These are phyloP conservation scores for Termitomyces sp. DNA, from an alignment of 768 basidiomycete species.

Conservation along the genomic window DNA sequence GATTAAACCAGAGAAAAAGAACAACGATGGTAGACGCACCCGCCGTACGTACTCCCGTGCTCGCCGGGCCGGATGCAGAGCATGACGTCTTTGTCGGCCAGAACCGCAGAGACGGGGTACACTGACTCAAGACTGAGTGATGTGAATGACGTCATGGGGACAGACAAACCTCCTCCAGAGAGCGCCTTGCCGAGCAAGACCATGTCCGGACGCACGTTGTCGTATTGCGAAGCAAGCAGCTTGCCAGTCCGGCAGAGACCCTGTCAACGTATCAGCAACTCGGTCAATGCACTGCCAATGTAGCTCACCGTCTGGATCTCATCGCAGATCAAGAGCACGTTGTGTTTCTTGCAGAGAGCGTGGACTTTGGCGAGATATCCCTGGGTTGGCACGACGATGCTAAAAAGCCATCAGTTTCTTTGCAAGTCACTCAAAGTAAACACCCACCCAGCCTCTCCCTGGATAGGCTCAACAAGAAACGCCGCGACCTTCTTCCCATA, in stretches of 20 bases:
- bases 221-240: conserved; percentile 88
- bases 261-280: conserved; percentile 25
- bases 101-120: conserved; percentile 94
- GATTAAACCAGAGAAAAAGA: neutral
- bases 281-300: too few species aligned
- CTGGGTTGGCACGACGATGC: conserved; percentile 86
- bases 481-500: conserved; percentile 84
- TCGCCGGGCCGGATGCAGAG: conserved; percentile 92
- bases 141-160: neutral
- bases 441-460: conserved; percentile 94
- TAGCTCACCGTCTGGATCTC: conserved; percentile 99
- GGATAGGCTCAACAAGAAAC: conserved; percentile 96
- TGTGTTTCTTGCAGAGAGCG: conserved; percentile 85
- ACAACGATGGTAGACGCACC: conserved; percentile 38
- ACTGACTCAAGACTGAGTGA: conserved; percentile 42
- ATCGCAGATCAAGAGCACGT: conserved; percentile 94
- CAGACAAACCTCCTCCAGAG: conserved; percentile 82
- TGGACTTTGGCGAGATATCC: conserved; percentile 80
- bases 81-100: conserved; percentile 91
- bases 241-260: conserved; percentile 92
- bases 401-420: conserved; percentile 20
- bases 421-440: too few species aligned
- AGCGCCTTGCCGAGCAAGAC: conserved; percentile 94
- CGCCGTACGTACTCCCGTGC: conserved; percentile 95
- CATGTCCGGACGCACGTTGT: conserved; percentile 85